These are phyloP conservation scores for Isatis tinctoria DNA, from an alignment of 345 rosid genomes.

Conservation along the genomic window DNA sequence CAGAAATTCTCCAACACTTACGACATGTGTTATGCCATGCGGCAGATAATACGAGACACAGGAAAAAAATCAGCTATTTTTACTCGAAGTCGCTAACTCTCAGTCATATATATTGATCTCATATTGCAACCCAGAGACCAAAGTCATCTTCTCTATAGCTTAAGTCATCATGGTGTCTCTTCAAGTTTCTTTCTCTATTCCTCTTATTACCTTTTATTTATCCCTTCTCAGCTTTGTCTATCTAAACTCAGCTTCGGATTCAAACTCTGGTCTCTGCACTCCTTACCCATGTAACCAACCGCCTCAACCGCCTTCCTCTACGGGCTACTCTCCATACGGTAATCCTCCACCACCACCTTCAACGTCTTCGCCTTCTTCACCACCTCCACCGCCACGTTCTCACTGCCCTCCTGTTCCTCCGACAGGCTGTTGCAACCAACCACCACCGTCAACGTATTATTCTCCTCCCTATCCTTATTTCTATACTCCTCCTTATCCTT, in stretches of 20 bases:
- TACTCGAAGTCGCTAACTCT: background rate
- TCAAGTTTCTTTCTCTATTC: background rate
- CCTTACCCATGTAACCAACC: slow-evolving; percentile 41
- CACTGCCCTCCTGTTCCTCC: slow-evolving; percentile 32
- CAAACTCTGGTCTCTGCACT: slow-evolving; percentile 21
- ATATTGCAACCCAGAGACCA: background rate
- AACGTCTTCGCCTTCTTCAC: background rate
- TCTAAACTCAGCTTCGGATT: slow-evolving; percentile 20
- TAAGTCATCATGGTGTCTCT: slow-evolving; percentile 19
- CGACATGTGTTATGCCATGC: slow-evolving; percentile 41
- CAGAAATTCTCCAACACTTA: slow-evolving; percentile 1
- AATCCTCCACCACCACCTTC: slow-evolving; percentile 22
- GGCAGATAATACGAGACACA: slow-evolving; percentile 28
- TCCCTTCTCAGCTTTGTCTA: slow-evolving; percentile 7
- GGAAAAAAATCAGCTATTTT: background rate
- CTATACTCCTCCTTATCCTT: slow-evolving; percentile 32
- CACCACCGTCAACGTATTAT: slow-evolving; percentile 21
- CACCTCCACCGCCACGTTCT: slow-evolving; percentile 21
- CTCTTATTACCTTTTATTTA: slow-evolving; percentile 13
- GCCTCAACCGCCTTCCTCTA: slow-evolving; percentile 28
- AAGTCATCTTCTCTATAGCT: slow-evolving; percentile 3
- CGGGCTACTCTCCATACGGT: slow-evolving; percentile 26
- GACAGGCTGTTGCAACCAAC: slow-evolving; percentile 27
- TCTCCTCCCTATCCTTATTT: slow-evolving; percentile 34
- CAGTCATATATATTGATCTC: background rate